Conservation (phyloP, 352 stramenopile genomes). For the Pelagophyceae sp. region DNA sequence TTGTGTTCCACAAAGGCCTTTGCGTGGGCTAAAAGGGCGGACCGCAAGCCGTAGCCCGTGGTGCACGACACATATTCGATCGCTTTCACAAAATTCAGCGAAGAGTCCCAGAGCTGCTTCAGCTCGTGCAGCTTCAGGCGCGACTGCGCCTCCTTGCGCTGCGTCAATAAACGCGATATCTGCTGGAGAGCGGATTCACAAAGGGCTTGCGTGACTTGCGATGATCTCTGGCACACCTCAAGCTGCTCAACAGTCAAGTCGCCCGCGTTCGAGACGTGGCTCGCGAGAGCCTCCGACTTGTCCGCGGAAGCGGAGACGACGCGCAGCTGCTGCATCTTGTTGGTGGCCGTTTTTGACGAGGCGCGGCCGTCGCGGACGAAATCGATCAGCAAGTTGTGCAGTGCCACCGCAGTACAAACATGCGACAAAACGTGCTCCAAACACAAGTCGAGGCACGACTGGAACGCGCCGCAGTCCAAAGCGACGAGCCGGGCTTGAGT, state of each 20-base stretch:
- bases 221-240: constrained; percentile 32
- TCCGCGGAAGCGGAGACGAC: too few species aligned
- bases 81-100: constrained; percentile 77
- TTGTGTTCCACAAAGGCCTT: constrained; percentile 85
- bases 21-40: constrained; percentile 79
- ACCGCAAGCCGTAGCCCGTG: constrained; percentile 79
- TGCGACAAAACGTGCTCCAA: constrained; percentile 54
- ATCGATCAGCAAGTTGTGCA: constrained; percentile 47
- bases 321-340: too few species aligned
- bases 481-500: not conserved
- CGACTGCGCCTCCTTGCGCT: constrained; percentile 52
- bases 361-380: constrained; percentile 16
- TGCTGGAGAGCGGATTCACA: too few species aligned
- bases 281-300: too few species aligned
- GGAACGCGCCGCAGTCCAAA: constrained; percentile 33
- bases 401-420: constrained; percentile 38
- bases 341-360: constrained; percentile 20
- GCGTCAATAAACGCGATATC: constrained; percentile 48
- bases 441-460: constrained; percentile 55
- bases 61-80: constrained; percentile 72
- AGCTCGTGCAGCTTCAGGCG: constrained; percentile 71
- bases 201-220: too few species aligned
- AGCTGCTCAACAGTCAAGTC: constrained; percentile 27
- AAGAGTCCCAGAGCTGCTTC: constrained; percentile 82
- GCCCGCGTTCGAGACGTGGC: too few species aligned